Percentiles rank a stretch among this genome's conserved stretches.
Evolutionary conservation across 2,329 filamentous ascomycete genomes (phyloP).

Genomic region (Aureobasidium sp.): DNA sequence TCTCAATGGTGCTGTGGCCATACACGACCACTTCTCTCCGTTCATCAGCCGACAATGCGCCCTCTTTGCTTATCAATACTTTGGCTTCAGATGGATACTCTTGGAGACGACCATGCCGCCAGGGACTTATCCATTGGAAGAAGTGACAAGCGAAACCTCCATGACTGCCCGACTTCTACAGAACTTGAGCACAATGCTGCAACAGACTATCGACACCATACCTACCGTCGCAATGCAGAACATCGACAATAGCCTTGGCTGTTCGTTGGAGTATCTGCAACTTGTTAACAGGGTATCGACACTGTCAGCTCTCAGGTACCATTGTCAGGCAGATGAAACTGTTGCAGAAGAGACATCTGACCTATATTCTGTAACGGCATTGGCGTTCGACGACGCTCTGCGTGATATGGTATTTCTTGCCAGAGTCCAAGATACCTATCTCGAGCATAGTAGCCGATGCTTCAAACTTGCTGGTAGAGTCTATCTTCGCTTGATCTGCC

Average conservation of each 20-base stretch:
- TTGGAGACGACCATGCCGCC: slow-evolving; percentile 8
- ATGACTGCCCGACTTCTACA: background rate
- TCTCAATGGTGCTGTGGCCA: slow-evolving; percentile 2
- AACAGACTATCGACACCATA: background rate
- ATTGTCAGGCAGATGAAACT: background rate
- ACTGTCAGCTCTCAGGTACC: background rate
- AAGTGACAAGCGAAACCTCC: background rate
- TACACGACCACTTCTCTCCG: background rate
- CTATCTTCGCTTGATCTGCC: background rate
- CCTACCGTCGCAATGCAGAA: background rate
- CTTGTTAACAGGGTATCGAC: slow-evolving; percentile 5
- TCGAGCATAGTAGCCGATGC: background rate
- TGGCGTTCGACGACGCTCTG: background rate
- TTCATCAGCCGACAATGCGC: background rate
- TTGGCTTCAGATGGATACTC: slow-evolving; percentile 1
- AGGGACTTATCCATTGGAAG: slow-evolving; percentile 1
- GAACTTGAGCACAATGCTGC: background rate
- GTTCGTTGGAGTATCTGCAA: background rate
- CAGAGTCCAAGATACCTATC: background rate
- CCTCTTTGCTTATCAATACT: slow-evolving; percentile 1
- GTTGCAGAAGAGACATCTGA: background rate
- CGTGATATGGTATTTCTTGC: background rate
- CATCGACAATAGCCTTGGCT: background rate
- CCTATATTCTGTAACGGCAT: background rate
- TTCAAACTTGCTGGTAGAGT: background rate